These are phyloP conservation scores for Paradendryphiella salina DNA, from an alignment of 2,329 filamentous ascomycete species.

Conservation along the genomic window DNA sequence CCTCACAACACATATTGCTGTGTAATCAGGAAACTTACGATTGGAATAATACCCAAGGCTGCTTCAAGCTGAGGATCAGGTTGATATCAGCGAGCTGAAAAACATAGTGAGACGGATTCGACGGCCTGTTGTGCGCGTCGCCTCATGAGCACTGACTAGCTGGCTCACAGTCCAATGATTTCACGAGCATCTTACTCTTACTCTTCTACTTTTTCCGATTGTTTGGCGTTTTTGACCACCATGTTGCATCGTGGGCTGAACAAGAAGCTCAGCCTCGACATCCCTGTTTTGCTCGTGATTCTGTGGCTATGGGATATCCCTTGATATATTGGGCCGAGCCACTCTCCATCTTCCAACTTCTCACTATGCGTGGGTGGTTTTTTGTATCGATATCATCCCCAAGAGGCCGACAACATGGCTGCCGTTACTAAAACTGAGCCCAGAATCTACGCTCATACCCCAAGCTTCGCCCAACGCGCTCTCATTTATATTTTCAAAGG, in stretches of 20 bases:
- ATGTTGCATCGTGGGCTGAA: too few relatives aligned
- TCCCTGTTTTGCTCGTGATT: background rate
- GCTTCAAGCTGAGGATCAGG: background rate
- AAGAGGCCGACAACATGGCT: background rate
- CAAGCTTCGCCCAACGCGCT: constrained; percentile 16
- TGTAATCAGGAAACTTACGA: background rate
- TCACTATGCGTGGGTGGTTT: too few relatives aligned
- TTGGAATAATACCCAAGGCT: background rate
- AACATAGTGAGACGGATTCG: background rate
- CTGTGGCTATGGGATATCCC: too few relatives aligned
- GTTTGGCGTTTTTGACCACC: too few relatives aligned
- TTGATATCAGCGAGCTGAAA: background rate
- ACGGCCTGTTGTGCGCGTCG: background rate
- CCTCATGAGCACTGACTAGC: too few relatives aligned
- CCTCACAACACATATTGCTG: background rate
- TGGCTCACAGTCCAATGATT: too few relatives aligned
- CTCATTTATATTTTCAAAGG: constrained; percentile 44
- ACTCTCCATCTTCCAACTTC: too few relatives aligned
- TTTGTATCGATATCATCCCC: too few relatives aligned
- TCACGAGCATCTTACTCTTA: too few relatives aligned
- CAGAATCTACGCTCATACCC: constrained; percentile 12
- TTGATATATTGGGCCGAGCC: too few relatives aligned
- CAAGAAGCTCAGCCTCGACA: too few relatives aligned
- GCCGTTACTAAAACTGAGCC: background rate
- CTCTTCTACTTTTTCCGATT: too few relatives aligned